Evolutionary conservation across 768 basidiomycete genomes (phyloP).

Genomic region (Rhizopogon vinicolor): DNA sequence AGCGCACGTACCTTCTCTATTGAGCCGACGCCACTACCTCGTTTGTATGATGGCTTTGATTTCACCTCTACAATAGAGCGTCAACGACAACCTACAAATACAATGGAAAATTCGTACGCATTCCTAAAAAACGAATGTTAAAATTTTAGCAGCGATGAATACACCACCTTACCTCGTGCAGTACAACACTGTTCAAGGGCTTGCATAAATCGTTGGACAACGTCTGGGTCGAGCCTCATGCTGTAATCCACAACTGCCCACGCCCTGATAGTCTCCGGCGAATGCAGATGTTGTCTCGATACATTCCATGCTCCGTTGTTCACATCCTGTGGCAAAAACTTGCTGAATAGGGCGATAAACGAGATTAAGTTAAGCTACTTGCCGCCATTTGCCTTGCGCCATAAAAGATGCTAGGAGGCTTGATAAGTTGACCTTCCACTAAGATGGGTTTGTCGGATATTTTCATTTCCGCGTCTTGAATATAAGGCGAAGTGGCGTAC

Average conservation of each 20-base stretch:
- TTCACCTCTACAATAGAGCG: background rate
- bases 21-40: background rate
- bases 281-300: slow-evolving; percentile 21
- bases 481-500: slow-evolving; percentile 35
- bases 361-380: background rate
- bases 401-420: slow-evolving; percentile 30
- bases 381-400: background rate
- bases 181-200: slow-evolving; percentile 23
- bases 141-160: background rate
- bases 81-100: background rate
- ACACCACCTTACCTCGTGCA: slow-evolving; percentile 21
- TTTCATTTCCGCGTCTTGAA: slow-evolving; percentile 37
- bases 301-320: slow-evolving; percentile 35
- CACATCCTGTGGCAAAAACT: slow-evolving; percentile 12
- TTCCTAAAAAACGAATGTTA: slow-evolving; percentile 12
- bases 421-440: slow-evolving; percentile 33
- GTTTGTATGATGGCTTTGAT: slow-evolving; percentile 1
- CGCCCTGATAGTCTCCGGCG: slow-evolving; percentile 19
- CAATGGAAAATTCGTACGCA: slow-evolving; percentile 14
- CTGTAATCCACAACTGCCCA: slow-evolving; percentile 36
- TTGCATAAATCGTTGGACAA: slow-evolving; percentile 13
- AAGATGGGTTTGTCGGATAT: slow-evolving; percentile 26
- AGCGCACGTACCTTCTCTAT: background rate
- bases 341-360: background rate
- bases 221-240: slow-evolving; percentile 1